These are phyloP conservation scores for Sclerotinia spermophila DNA, from an alignment of 2,329 filamentous ascomycete genomes.

Conservation along the genomic window DNA sequence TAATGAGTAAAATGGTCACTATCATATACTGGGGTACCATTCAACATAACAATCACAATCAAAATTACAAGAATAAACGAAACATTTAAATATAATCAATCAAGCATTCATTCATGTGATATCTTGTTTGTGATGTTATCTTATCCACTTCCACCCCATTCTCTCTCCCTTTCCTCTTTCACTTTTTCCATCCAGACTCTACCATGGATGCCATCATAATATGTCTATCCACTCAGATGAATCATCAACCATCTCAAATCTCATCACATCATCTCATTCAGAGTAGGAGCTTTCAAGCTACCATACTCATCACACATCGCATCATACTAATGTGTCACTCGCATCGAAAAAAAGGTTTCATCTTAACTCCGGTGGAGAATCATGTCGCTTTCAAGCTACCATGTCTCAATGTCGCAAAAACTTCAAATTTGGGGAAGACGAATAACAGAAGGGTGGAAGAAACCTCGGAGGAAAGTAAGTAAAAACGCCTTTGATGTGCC, in stretches of 20 bases:
- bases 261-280: constrained; percentile 5
- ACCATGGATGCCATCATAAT: neutral
- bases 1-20: neutral
- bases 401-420: constrained; percentile 29
- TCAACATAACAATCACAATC: neutral
- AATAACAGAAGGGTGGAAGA: neutral
- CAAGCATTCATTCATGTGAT: constrained; percentile 8
- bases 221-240: neutral
- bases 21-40: neutral
- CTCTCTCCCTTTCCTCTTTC: neutral
- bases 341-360: constrained; percentile 5
- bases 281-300: constrained; percentile 38
- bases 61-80: neutral
- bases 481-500: constrained; percentile 36
- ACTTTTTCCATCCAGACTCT: neutral
- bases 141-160: neutral
- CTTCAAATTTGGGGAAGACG: neutral
- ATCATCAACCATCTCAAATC: constrained; percentile 11
- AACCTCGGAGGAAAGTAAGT: constrained; percentile 19
- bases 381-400: constrained; percentile 40
- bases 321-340: constrained; percentile 12
- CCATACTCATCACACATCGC: constrained; percentile 29
- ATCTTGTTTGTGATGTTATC: constrained; percentile 6
- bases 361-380: constrained; percentile 20
- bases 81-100: neutral